Base-by-base conservation (phyloP, 164 flowering plant species). In the Hamamelis virginiana region DNA sequence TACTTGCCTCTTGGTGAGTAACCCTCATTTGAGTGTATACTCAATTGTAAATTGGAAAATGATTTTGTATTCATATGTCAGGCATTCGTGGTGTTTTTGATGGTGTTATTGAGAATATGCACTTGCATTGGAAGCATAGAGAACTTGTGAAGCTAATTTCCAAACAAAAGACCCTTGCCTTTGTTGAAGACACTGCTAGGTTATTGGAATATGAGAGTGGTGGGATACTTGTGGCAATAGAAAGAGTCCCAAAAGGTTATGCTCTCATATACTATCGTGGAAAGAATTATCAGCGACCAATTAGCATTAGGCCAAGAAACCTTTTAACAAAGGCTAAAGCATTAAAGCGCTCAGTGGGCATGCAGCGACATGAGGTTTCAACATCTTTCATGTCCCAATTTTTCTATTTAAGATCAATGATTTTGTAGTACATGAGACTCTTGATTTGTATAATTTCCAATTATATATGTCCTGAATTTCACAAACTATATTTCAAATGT, bases 71-170 rank as follows among this genome's bases (percentile, higher is more conserved):
- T 62, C 44, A 62, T 62, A 27, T 47, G 22, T 33, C 85, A 95
- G 98, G 98, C 19, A 87, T 92, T 72, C 93, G 99, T 76, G 99
- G 99, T 69, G 97, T 95, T 70, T 95, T 95, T 80, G 97, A 92
- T 85, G 99, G 97, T 70, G 97, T 92, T 71, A 85, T 94, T 72
- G 97, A 92, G 82, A 92, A 95, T 79, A 95, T 95, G 98, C 98
- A 95, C 83, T 77, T 96, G 80, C 98, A 93, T 69, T 96, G 99
- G 99, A 96, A 93, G 83, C 87, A 96, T 76, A 84, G 98, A 76
- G 99, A 96, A 70, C 85, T 96, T 66, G 99, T 96, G 72, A 96
- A 96, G 74, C 81, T 96, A 38, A 92, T 93, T 59, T 78, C 91
- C 48, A 96, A 93, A 71, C 97, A 96, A 71, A 92, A 91, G 76